phyloP scores from a whole-genome alignment of 2,329 filamentous ascomycete genomes.

The Colletotrichum noveboracense region DNA sequence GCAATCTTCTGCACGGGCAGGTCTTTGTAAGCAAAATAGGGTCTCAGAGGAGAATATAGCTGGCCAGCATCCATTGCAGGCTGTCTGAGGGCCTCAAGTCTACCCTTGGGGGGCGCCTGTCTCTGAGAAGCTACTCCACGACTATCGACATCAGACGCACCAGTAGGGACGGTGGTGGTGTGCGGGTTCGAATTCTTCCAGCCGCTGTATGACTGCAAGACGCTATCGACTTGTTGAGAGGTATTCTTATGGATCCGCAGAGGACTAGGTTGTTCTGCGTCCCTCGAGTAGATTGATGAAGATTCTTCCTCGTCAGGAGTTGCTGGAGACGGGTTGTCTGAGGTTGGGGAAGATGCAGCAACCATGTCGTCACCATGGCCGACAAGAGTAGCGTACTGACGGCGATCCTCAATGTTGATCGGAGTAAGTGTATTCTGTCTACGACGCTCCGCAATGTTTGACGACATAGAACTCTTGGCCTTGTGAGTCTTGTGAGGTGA shows the following conservation, averaged over 20 bases:
- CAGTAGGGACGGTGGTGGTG: neutral
- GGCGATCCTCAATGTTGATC: slow-evolving; percentile 1
- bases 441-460: slow-evolving; percentile 18
- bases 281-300: slow-evolving; percentile 22
- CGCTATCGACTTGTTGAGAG: slow-evolving; percentile 7
- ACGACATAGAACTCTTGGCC: slow-evolving; percentile 1
- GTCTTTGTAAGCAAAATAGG: slow-evolving; percentile 45
- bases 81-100: slow-evolving; percentile 17
- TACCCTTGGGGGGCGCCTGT: neutral
- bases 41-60: slow-evolving; percentile 46
- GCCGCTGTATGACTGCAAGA: slow-evolving; percentile 17
- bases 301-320: neutral
- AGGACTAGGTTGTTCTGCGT: neutral
- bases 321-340: neutral
- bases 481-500: neutral
- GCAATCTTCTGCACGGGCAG: slow-evolving; percentile 44
- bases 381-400: slow-evolving; percentile 9
- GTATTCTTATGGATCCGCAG: slow-evolving; percentile 2
- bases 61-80: slow-evolving; percentile 23
- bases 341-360: slow-evolving; percentile 27
- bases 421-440: neutral
- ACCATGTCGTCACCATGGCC: neutral
- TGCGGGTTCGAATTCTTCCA: slow-evolving; percentile 2
- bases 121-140: neutral
- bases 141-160: neutral